Conservation (phyloP, 1,139 yeast species). For the Candida sp. region DNA sequence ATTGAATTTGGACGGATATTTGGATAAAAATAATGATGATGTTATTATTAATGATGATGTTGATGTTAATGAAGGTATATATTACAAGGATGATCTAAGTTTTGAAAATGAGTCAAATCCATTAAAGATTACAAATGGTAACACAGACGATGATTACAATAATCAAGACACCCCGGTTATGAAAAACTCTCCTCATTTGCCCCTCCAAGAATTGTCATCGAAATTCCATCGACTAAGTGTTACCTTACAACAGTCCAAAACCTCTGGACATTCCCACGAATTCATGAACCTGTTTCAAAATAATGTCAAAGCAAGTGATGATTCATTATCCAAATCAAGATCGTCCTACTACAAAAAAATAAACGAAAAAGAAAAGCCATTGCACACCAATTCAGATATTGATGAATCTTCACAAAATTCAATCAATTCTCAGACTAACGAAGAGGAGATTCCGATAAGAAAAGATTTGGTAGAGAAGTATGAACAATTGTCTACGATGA, state of each 20-base stretch:
- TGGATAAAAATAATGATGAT: conserved; percentile 18
- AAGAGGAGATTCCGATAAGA: conserved; percentile 24
- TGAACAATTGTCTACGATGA: conserved; percentile 9
- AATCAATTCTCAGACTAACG: not conserved
- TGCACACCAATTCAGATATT: not conserved
- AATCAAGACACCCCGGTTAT: no score
- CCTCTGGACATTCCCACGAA: conserved; percentile 40
- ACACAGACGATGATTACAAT: not conserved
- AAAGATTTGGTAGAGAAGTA: conserved; percentile 24
- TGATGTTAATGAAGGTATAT: not conserved
- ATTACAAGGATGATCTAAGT: not conserved
- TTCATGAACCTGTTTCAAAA: conserved; percentile 43
- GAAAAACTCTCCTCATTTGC: conserved; percentile 15
- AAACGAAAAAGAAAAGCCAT: no score
- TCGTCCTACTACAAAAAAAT: not conserved
- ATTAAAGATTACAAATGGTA: conserved; percentile 1
- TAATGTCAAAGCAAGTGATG: conserved; percentile 14
- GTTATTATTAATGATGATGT: no score
- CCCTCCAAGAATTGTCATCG: conserved; percentile 32
- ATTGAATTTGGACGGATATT: conserved; percentile 11
- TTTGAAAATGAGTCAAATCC: conserved; percentile 3
- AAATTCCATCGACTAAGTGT: conserved; percentile 40
- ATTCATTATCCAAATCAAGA: conserved; percentile 2
- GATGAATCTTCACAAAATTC: not conserved
- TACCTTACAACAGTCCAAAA: conserved; percentile 32